Base-by-base conservation (phyloP, 2,329 filamentous ascomycete species). In the Fusarium vanettenii region DNA sequence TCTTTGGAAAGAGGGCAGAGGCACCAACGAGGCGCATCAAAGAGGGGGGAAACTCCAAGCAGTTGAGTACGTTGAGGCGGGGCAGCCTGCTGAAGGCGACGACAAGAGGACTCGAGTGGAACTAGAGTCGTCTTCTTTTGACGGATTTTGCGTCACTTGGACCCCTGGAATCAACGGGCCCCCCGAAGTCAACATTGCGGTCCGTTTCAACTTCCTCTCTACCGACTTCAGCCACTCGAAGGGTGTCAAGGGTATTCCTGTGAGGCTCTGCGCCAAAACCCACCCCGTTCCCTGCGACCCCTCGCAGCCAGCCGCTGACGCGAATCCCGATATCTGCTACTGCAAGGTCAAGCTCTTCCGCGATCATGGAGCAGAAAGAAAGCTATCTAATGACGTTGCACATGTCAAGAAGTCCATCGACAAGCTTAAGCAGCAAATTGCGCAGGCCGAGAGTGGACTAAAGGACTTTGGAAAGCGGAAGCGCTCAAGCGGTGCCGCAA, bases 181-280 rank as follows among this genome's bases (percentile, higher is more conserved):
- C 0, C 86, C 93, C 5, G 95, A 98, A 78, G 97, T 95, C 82
- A 94, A 92, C 59, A 91, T 99, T 66, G 93, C 95, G 10, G 94
- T 98, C 14, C 94, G 97, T 55, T 99, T 98, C 88, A 99, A 99
- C 85, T 99, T 99, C 81, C 87, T 99, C 0, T 99, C 97, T 1
- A 99, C 97, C 10, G 97, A 99, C 81, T 99, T 98, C 81, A 98
- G 96, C 82, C 97, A 98, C 81, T 98, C 97, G 11, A 99, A 99
- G 81, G 97, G 97, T 55, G 97, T 99, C 59, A 99, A 98, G 84
- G 97, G 97, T 39, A 98, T 98, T 74, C 96, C 97, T 0, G 95
- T 99, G 6, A 89, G 97, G 65, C 89, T 98, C 1, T 98, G 96
- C 82, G 92, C 95, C 16, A 98, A 98, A 84, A 98, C 97, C 0